A percentile compares a stretch with the other conserved stretches of the same genome.
Conservation (phyloP, 1,284 basidiomycete genomes). For the Sporisorium exsertum region DNA sequence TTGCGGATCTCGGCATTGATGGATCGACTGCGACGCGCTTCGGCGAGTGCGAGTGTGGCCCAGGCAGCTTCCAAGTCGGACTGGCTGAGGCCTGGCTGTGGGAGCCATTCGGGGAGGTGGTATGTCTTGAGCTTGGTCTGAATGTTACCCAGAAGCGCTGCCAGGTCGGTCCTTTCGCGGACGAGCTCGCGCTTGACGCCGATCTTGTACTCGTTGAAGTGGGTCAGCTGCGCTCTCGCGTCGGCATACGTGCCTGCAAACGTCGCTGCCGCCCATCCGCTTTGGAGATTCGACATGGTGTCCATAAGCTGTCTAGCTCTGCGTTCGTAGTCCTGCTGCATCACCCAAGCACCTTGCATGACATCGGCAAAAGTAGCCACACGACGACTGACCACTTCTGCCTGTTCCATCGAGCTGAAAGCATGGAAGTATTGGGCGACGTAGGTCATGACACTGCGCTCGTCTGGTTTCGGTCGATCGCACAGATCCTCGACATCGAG, state of each 20-base stretch:
- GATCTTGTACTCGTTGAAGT: conserved; percentile 85
- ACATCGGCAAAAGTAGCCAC: conserved; percentile 96
- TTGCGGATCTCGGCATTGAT: conserved; percentile 89
- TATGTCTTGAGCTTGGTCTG: conserved; percentile 95
- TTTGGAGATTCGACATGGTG: conserved; percentile 45
- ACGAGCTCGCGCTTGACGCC: conserved; percentile 88
- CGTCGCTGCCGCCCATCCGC: conserved; percentile 50
- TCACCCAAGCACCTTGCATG: conserved; percentile 79
- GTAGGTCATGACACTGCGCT: conserved; percentile 94
- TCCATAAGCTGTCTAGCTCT: conserved; percentile 74
- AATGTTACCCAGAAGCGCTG: conserved; percentile 89
- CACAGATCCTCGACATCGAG: conserved; percentile 97
- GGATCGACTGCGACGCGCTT: conserved; percentile 81
- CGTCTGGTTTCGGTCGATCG: conserved; percentile 86
- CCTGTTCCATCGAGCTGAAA: conserved; percentile 96
- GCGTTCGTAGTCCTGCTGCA: conserved; percentile 92
- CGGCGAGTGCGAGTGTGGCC: conserved; percentile 79
- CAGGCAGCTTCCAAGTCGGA: conserved; percentile 84
- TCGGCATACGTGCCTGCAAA: conserved; percentile 75
- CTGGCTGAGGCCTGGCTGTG: conserved; percentile 52
- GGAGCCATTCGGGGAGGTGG: conserved; percentile 71
- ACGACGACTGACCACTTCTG: conserved; percentile 90
- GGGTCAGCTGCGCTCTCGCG: conserved; percentile 80
- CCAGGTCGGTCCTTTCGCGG: conserved; percentile 87
- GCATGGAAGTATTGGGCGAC: conserved; percentile 97